Conservation (phyloP, 768 basidiomycete genomes). For the Rhizopogon salebrosus region DNA sequence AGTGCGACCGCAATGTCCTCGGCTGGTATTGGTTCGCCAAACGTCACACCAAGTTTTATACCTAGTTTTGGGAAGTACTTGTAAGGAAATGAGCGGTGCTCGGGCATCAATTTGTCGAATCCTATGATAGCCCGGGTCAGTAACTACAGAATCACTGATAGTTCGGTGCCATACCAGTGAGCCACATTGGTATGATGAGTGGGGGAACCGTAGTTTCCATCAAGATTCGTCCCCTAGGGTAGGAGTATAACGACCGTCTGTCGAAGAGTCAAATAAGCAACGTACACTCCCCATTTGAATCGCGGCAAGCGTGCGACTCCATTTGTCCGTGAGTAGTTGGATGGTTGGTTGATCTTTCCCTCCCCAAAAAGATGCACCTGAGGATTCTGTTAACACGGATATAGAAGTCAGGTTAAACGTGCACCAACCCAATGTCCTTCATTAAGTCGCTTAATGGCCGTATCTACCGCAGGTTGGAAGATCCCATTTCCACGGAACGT, state of each 20-base stretch:
- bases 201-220: constrained; percentile 67
- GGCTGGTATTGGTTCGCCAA: constrained; percentile 67
- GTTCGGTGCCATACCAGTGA: constrained; percentile 51
- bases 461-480: constrained; percentile 80
- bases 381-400: constrained; percentile 1
- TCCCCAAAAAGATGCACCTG: constrained; percentile 91
- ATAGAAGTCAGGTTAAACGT: not conserved
- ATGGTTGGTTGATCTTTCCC: constrained; percentile 79
- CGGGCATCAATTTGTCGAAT: constrained; percentile 90
- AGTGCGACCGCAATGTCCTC: constrained; percentile 28
- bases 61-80: constrained; percentile 65
- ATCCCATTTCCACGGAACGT: constrained; percentile 89
- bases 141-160: not conserved
- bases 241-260: not conserved
- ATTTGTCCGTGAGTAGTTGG: constrained; percentile 37
- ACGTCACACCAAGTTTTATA: constrained; percentile 64
- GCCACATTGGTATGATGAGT: constrained; percentile 88
- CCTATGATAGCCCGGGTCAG: constrained; percentile 34
- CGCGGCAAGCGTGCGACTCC: constrained; percentile 53
- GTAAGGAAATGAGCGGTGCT: constrained; percentile 69
- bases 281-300: constrained; percentile 97
- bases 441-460: constrained; percentile 77
- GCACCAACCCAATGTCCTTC: constrained; percentile 77
- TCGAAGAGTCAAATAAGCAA: constrained; percentile 15
- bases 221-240: constrained; percentile 70